A percentile compares a stretch with the other conserved stretches of the same genome.
Evolutionary conservation across 2,329 filamentous ascomycete genomes (phyloP).

Genomic region (Penicillium sp.): DNA sequence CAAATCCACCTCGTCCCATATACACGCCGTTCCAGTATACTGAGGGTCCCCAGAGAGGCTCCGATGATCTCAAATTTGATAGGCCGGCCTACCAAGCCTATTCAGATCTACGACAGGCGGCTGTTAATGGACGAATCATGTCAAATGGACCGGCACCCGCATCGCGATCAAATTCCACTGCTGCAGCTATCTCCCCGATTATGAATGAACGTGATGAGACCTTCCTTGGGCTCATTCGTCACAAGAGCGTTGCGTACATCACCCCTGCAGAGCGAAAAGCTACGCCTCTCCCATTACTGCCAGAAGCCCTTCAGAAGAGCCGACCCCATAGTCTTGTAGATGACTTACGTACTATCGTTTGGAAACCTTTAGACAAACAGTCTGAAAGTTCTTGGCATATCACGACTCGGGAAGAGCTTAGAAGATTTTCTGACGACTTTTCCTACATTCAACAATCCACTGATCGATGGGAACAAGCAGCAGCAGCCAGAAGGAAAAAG

Average conservation of each 20-base stretch:
- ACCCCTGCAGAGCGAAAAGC: slow-evolving; percentile 27
- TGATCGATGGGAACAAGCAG: slow-evolving; percentile 50
- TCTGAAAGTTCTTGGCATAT: slow-evolving; percentile 36
- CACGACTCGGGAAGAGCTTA: slow-evolving; percentile 34
- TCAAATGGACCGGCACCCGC: slow-evolving; percentile 31
- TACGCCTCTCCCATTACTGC: slow-evolving; percentile 31
- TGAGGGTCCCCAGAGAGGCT: slow-evolving; percentile 44
- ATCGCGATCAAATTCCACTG: slow-evolving; percentile 18
- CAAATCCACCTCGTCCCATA: slow-evolving; percentile 42
- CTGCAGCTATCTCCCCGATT: slow-evolving; percentile 19
- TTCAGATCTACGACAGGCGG: slow-evolving; percentile 48
- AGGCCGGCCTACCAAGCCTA: slow-evolving; percentile 50
- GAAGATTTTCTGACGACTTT: slow-evolving; percentile 45
- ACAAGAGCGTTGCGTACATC: slow-evolving; percentile 47
- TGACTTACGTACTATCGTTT: slow-evolving; percentile 38
- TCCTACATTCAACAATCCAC: slow-evolving; percentile 44
- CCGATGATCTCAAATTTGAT: slow-evolving; percentile 40
- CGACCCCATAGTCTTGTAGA: slow-evolving; percentile 30
- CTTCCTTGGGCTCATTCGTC: slow-evolving; percentile 49
- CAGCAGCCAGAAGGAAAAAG: slow-evolving; percentile 45
- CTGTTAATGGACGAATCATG: slow-evolving; percentile 47
- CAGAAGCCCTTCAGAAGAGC: slow-evolving; percentile 34
- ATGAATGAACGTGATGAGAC: slow-evolving; percentile 44
- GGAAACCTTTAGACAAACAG: slow-evolving; percentile 34
- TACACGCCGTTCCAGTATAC: slow-evolving; percentile 50